Conservation (phyloP, 2,329 filamentous ascomycete species). For the Canariomyces notabilis region DNA sequence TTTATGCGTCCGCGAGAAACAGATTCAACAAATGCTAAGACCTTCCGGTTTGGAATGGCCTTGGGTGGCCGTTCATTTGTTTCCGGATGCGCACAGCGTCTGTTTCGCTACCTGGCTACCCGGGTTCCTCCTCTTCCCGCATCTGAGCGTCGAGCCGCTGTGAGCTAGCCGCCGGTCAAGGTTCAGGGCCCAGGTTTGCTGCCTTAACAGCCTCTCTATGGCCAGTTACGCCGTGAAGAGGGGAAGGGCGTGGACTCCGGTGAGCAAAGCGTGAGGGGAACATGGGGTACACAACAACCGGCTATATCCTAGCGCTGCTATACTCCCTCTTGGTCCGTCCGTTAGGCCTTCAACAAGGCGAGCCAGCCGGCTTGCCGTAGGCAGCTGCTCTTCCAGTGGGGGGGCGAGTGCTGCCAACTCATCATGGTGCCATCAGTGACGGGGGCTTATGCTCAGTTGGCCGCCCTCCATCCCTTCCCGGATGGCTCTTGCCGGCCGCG, state of each 20-base stretch:
- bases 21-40: constrained; percentile 9
- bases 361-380: constrained; percentile 2
- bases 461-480: background rate
- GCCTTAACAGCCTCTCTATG: constrained; percentile 11
- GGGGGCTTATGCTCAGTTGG: constrained; percentile 8
- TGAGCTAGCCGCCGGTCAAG: constrained; percentile 3
- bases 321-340: constrained; percentile 17
- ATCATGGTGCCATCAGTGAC: constrained; percentile 21
- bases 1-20: constrained; percentile 18
- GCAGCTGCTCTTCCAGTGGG: constrained; percentile 6
- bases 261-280: constrained; percentile 17
- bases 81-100: background rate
- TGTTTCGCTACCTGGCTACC: background rate
- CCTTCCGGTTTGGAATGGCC: background rate
- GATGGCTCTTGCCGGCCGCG: constrained; percentile 4
- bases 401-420: constrained; percentile 22
- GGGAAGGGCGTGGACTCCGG: constrained; percentile 4
- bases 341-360: constrained; percentile 10
- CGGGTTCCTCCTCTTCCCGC: no score
- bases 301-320: constrained; percentile 21
- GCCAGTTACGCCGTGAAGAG: constrained; percentile 3
- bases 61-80: background rate
- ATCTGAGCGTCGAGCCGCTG: background rate
- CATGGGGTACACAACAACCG: constrained; percentile 9
- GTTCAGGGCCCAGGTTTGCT: constrained; percentile 3